Percentiles rank a stretch among this genome's conserved stretches.
Conservation (phyloP, 805 yeast genomes). For the Wickerhamiella lipophila region DNA sequence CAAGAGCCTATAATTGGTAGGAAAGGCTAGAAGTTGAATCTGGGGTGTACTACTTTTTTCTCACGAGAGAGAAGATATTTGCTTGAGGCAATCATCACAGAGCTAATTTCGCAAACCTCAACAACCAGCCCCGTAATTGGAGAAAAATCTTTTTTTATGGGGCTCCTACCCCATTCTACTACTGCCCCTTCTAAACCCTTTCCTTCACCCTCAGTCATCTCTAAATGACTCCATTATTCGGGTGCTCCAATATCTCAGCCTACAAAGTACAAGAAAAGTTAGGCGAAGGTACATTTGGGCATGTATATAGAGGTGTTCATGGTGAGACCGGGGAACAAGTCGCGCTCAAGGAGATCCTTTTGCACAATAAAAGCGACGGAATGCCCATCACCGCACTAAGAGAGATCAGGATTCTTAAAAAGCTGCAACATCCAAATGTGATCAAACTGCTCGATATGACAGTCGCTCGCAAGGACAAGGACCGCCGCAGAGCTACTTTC, state of each 20-base stretch:
- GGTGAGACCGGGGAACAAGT: conserved; percentile 46
- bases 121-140: no score
- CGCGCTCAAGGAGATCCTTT: conserved; percentile 77
- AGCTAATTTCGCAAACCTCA: no score
- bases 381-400: conserved; percentile 93
- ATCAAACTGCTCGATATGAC: conserved; percentile 72
- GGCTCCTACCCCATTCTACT: no score
- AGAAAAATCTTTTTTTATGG: no score
- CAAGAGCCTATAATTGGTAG: no score
- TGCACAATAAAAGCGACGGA: conserved; percentile 59
- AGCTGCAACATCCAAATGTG: conserved; percentile 55
- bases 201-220: no score
- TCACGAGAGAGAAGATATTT: no score
- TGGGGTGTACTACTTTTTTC: no score
- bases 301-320: conserved; percentile 65
- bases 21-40: no score
- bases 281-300: conserved; percentile 83
- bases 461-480: conserved; percentile 27
- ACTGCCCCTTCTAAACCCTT: no score
- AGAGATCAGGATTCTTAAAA: conserved; percentile 72
- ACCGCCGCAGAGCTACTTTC: conserved; percentile 33
- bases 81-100: no score
- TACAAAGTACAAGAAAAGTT: conserved; percentile 33
- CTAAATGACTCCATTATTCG: conserved; percentile 18
- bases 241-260: conserved; percentile 28